Evolutionary conservation across 2,329 filamentous ascomycete species (phyloP).

Genomic region (Botrytis byssoidea): DNA sequence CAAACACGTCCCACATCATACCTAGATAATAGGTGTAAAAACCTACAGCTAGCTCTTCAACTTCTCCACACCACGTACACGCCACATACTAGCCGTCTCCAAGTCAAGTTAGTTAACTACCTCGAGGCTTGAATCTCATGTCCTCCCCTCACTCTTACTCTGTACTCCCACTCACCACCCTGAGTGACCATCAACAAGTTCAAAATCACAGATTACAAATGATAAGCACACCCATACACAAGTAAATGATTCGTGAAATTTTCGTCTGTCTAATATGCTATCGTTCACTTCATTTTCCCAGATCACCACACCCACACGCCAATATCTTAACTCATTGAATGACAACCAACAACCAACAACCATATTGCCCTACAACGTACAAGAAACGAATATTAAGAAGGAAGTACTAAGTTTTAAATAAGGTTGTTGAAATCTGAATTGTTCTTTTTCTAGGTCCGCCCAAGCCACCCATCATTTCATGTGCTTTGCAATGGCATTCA

Average conservation of each 20-base stretch:
- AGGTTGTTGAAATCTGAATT: conserved; percentile 10
- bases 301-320: conserved; percentile 14
- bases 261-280: conserved; percentile 19
- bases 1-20: too few relatives aligned
- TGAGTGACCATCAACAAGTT: not conserved
- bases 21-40: not conserved
- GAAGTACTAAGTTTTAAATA: conserved; percentile 1
- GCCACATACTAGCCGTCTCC: not conserved
- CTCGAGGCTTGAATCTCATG: not conserved
- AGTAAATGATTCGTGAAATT: conserved; percentile 7
- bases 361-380: conserved; percentile 28
- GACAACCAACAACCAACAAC: conserved; percentile 12
- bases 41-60: not conserved
- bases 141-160: too few relatives aligned
- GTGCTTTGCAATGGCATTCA: conserved; percentile 1
- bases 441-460: conserved; percentile 10
- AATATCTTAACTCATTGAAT: conserved; percentile 6
- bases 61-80: not conserved
- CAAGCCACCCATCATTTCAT: conserved; percentile 14
- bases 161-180: not conserved
- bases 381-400: conserved; percentile 21
- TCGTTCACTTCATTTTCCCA: conserved; percentile 15
- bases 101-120: not conserved
- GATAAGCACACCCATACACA: not conserved
- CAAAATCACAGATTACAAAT: not conserved